Evolutionary conservation across 441 rosid species (phyloP).

Genomic region (Corymbia calophylla): DNA sequence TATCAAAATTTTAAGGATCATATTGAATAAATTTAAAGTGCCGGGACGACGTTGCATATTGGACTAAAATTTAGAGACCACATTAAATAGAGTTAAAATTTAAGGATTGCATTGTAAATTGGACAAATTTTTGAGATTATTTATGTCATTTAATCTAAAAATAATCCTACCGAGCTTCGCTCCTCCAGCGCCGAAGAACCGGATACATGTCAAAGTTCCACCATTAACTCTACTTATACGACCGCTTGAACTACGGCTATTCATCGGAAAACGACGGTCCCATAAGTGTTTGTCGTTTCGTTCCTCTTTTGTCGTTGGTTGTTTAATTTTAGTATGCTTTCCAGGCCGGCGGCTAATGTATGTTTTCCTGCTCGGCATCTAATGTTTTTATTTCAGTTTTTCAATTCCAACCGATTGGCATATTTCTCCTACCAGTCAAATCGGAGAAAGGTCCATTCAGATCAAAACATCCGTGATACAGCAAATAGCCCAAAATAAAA

Average conservation of each 20-base stretch:
- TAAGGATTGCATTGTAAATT: no score
- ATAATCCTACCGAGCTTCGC: neutral
- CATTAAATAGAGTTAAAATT: no score
- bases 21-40: no score
- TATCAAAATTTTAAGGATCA: rapidly evolving
- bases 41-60: neutral
- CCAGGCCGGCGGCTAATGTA: neutral
- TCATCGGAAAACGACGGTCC: neutral
- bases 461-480: neutral
- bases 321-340: no score
- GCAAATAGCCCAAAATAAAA: no score
- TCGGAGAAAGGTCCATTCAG: no score
- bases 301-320: neutral
- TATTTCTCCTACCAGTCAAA: neutral
- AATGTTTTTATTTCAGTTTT: no score
- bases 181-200: neutral
- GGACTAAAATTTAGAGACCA: neutral
- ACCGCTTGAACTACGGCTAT: neutral
- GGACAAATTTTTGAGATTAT: neutral
- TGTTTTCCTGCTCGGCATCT: neutral
- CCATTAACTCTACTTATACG: neutral
- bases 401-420: neutral
- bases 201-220: no score
- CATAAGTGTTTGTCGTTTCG: neutral
- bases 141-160: neutral